Percentiles rank a stretch among this genome's conserved stretches.
phyloP scores from a whole-genome alignment of 2,329 filamentous ascomycete species.

The Aureobasidium sp. region DNA sequence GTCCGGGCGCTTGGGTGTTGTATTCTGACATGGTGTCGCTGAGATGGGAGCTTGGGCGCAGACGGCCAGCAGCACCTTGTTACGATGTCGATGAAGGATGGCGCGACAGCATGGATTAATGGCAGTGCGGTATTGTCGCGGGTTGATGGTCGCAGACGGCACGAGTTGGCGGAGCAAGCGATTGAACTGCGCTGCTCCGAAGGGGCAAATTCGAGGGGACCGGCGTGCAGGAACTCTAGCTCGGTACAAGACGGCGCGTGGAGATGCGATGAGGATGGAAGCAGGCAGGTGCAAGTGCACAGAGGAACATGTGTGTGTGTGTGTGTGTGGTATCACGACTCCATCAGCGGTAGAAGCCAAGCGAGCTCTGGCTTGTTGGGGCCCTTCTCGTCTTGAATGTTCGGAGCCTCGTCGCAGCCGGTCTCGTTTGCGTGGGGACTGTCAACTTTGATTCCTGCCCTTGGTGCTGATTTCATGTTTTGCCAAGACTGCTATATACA shows the following conservation, averaged over 20 bases:
- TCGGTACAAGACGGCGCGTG: slow-evolving; percentile 4
- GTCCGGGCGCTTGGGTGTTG: neutral
- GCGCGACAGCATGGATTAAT: slow-evolving; percentile 13
- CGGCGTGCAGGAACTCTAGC: slow-evolving; percentile 10
- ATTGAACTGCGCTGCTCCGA: slow-evolving; percentile 1
- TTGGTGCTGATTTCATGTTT: neutral
- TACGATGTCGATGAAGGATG: neutral
- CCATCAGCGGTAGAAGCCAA: neutral
- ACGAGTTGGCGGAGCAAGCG: neutral
- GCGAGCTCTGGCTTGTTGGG: slow-evolving; percentile 5
- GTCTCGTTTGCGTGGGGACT: slow-evolving; percentile 1
- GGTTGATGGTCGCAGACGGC: neutral
- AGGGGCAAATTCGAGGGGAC: slow-evolving; percentile 11
- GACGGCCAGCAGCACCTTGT: neutral
- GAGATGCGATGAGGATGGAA: neutral
- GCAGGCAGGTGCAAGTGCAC: neutral
- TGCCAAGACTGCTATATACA: slow-evolving; percentile 15
- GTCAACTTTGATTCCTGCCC: neutral
- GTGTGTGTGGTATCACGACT: neutral
- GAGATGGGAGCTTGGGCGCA: neutral
- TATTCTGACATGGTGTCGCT: slow-evolving; percentile 8
- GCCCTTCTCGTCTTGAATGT: neutral
- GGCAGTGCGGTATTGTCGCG: neutral
- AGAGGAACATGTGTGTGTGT: no score
- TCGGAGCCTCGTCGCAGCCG: neutral